Evolutionary conservation across 257 asterid species (phyloP).

Genomic region (Henckelia pumila): DNA sequence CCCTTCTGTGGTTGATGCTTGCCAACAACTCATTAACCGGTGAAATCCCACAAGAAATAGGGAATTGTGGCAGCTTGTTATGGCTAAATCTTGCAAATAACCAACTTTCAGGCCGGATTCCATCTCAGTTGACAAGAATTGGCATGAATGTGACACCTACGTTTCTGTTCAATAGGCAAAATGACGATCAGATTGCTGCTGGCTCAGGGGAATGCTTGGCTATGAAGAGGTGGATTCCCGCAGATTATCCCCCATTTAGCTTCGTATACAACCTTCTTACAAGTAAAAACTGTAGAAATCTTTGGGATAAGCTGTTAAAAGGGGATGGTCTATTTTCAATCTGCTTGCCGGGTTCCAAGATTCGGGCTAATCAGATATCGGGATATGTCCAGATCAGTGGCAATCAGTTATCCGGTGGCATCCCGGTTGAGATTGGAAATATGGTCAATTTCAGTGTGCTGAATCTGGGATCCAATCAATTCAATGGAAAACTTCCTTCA

Average conservation of each 20-base stretch:
- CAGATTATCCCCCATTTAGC: constrained; percentile 34
- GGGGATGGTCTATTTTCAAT: constrained; percentile 38
- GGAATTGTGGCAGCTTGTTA: constrained; percentile 45
- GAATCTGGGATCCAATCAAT: constrained; percentile 36
- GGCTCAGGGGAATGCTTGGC: constrained; percentile 40
- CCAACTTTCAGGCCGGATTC: constrained; percentile 39
- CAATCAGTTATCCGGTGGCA: constrained; percentile 35
- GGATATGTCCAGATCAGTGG: constrained; percentile 49
- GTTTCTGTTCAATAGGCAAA: constrained; percentile 30
- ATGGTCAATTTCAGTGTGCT: constrained; percentile 37
- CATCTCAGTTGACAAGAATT: constrained; percentile 31
- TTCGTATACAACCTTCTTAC: constrained; percentile 33
- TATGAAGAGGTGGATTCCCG: constrained; percentile 47
- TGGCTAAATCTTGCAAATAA: constrained; percentile 51
- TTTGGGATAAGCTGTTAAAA: constrained; percentile 36
- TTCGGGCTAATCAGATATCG: neutral
- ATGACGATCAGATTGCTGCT: constrained; percentile 21
- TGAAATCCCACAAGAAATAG: constrained; percentile 43
- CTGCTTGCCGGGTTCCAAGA: constrained; percentile 31
- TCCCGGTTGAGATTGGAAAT: constrained; percentile 42
- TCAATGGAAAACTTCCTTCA: constrained; percentile 36
- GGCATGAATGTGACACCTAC: constrained; percentile 39
- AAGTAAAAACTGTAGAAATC: constrained; percentile 28
- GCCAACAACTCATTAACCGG: constrained; percentile 37
- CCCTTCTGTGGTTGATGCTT: constrained; percentile 44